Base-by-base conservation (phyloP, 2,329 filamentous ascomycete genomes). In the Fusarium nodosum region DNA sequence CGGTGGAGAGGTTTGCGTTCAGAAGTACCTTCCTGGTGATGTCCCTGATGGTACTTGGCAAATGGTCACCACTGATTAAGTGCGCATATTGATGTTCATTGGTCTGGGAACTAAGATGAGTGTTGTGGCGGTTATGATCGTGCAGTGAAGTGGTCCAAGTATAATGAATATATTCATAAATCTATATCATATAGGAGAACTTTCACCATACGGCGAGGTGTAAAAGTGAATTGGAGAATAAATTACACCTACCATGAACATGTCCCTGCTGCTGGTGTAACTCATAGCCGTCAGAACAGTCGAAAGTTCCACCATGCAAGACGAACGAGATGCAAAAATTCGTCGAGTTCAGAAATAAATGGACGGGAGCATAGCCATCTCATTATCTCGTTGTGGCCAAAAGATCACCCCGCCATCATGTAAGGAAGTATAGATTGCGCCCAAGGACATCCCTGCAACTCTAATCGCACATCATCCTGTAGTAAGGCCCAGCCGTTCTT, bases 41-140 rank as follows among this genome's bases (percentile, higher is more conserved):
- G 18, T 64, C 9, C 56, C 56, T 7, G 61, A 64, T 16, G 61
- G 61, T 5, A 26, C 33, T 1, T 64, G 61, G 61, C n/a, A 53
- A 6, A 54, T 56, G 51, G 61, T 64, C 20, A 64, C 38, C 12
- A 64, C 61, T 5, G 61, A 64, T 16, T 64, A 56, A 61, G 12
- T 44, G 10, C 4, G 22, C 15, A 16, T 4, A 15, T 4, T 18
- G 34, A 22, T 42, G 15, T 18, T 41, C 3, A 11, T 13, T 20
- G n/a, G 7, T n/a, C n/a, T 6, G 36, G n/a, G n/a, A 38, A 4
- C 6, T 6, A 11, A 7, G 11, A 8, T 20, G n/a, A n/a, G n/a
- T 12, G 1, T 12, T 38, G 15, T 18, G 33, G 16, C 18, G 15
- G 15, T 7, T n/a, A 12, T 20, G 10, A n/a, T n/a, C 11, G n/a